Evolutionary conservation across 2,329 filamentous ascomycete species (phyloP), one percentile per base, ranked within the genome.

Genomic region (Apiospora saccharicola): DNA sequence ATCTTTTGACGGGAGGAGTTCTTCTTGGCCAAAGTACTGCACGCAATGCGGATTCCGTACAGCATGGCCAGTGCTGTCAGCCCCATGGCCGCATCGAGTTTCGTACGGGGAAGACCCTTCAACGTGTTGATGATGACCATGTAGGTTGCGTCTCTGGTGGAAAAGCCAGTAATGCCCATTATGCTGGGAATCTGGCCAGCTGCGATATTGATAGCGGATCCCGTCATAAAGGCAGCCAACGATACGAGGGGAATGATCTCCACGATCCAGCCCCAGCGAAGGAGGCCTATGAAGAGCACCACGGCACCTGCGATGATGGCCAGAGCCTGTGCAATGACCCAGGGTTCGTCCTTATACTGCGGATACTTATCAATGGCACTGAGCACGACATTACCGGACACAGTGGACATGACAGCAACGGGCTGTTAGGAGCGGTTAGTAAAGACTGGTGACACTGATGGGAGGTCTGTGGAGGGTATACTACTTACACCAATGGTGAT

Each of bases 141-240:
- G 80, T 97, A 98, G 0, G 96, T 94, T 0, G 94, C 83, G 22
- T 89, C 95, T 76, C 94, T 88, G 19, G 91, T 97, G 74, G 91
- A 90, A 81, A 96, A 91, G 30, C 89, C 89, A 0, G 86, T 87
- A 79, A 98, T 91, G 8, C 96, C 96, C 84, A 99, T 89, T 81
- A 98, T 84, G 2, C 89, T 88, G 1, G 94, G 92, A 6, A 98
- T 87, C 82, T 99, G 96, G 46, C 96, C 95, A 34, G 90, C 89
- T 22, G 90, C 91, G 79, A 99, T 98, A 78, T 90, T 97, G 81
- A 99, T 89, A 71, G 96, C 95, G 6, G 96, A 98, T 2, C 96
- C 96, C 0, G 96, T 98, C 93, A 98, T 98, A 85, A 98, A 98
- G 3, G 96, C 95, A 0, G 94, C 95, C 71, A 98, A 94, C 0